phyloP scores from a whole-genome alignment of 441 rosid species.

The Pelargonium australe region DNA sequence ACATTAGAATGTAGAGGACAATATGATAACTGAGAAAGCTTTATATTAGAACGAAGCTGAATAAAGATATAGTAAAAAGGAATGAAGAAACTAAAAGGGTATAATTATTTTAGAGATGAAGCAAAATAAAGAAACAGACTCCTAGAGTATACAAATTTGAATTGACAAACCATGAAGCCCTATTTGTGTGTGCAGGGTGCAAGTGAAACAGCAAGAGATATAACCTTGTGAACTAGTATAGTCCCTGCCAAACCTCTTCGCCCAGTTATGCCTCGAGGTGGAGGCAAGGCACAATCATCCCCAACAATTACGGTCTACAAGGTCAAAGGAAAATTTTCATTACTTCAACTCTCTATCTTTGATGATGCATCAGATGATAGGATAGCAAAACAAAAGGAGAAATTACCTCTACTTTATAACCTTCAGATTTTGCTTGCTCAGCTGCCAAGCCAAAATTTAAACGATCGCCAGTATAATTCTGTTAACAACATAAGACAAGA shows the following conservation, averaged over 20 bases:
- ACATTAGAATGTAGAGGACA: neutral
- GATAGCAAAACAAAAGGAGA: conserved; percentile 8
- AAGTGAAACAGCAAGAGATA: conserved; percentile 19
- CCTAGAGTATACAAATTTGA: neutral
- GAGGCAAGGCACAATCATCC: conserved; percentile 98
- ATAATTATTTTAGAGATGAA: neutral
- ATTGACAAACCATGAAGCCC: neutral
- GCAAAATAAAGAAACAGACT: neutral
- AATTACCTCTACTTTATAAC: conserved; percentile 82
- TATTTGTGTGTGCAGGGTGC: neutral
- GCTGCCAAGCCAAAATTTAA: conserved; percentile 97
- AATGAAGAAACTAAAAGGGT: neutral
- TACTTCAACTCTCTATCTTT: conserved; percentile 10
- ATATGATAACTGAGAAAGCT: neutral
- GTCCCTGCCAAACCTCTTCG: conserved; percentile 98
- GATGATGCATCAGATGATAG: conserved; percentile 9
- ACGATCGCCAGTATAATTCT: conserved; percentile 98
- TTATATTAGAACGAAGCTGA: neutral
- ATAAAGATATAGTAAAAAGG: neutral
- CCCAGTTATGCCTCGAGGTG: conserved; percentile 83
- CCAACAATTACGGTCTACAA: conserved; percentile 86
- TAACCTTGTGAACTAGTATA: conserved; percentile 82
- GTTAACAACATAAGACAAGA: neutral
- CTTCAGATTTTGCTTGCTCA: conserved; percentile 98
- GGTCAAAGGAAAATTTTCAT: conserved; percentile 17